phyloP scores from a whole-genome alignment of 495 filamentous ascomycete species.

The Penicillium robsamsonii region DNA sequence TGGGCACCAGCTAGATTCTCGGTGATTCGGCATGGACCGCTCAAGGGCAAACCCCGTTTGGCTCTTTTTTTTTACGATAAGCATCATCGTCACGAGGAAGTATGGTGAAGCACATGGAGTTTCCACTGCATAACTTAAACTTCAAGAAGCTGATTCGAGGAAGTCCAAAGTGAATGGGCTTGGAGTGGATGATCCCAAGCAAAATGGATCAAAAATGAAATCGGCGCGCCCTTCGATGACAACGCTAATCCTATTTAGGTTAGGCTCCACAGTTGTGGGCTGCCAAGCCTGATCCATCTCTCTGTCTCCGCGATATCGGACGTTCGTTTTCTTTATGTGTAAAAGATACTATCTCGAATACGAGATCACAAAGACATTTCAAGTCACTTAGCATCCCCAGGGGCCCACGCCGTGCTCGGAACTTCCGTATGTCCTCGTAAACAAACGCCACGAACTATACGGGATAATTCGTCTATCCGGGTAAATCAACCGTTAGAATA shows the following conservation, averaged over 20 bases:
- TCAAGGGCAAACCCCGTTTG: background rate
- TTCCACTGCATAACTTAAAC: background rate
- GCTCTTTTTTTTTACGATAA: background rate
- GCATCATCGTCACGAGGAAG: conserved; percentile 1
- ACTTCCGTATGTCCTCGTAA: background rate
- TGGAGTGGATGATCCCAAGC: conserved; percentile 11
- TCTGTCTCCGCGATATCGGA: conserved; percentile 21
- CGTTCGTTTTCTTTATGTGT: background rate
- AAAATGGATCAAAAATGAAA: conserved; percentile 15
- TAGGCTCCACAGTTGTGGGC: conserved; percentile 3
- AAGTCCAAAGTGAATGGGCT: background rate
- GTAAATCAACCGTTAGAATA: too few species aligned
- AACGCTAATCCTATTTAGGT: conserved; percentile 33
- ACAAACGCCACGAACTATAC: background rate
- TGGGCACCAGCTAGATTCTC: conserved; percentile 9
- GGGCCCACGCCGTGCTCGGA: background rate
- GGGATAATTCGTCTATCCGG: too few species aligned
- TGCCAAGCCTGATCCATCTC: conserved; percentile 16
- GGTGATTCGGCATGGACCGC: conserved; percentile 1
- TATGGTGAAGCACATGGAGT: background rate
- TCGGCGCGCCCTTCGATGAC: conserved; percentile 41
- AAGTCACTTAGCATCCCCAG: background rate
- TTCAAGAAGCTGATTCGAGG: background rate
- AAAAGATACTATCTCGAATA: background rate
- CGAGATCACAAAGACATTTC: background rate